Conservation (phyloP, 2,329 filamentous ascomycete genomes). For the Epichloe brachyelytri region DNA sequence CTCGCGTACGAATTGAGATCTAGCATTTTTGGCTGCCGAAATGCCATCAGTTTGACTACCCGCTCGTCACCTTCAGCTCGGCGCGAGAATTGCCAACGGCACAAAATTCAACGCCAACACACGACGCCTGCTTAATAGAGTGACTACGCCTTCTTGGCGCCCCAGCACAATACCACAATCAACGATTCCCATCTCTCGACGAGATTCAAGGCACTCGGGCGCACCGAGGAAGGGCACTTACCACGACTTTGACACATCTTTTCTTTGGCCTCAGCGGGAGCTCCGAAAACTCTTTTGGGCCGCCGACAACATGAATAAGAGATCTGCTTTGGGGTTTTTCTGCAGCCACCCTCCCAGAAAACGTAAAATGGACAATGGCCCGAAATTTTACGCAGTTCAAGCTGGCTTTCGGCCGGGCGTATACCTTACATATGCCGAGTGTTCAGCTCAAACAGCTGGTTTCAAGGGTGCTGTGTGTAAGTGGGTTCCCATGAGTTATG, state of each 20-base stretch:
- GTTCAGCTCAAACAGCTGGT: conserved; percentile 45
- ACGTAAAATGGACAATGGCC: conserved; percentile 32
- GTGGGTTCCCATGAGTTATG: conserved; percentile 20
- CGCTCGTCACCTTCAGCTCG: conserved; percentile 12
- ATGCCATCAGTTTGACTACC: conserved; percentile 18
- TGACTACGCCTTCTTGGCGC: not conserved
- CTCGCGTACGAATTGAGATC: not conserved
- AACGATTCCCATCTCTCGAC: not conserved
- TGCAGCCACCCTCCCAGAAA: conserved; percentile 25
- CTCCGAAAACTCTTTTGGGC: not conserved
- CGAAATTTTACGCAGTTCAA: conserved; percentile 52
- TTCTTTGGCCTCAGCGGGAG: conserved; percentile 11
- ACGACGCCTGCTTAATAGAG: not conserved
- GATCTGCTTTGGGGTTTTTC: conserved; percentile 11
- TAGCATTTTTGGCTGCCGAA: not conserved
- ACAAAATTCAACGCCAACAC: conserved; percentile 7
- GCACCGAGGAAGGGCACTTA: not conserved
- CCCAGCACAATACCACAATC: not conserved
- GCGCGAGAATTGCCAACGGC: conserved; percentile 12
- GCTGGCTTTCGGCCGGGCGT: conserved; percentile 45
- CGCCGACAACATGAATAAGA: conserved; percentile 19
- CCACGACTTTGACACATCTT: not conserved
- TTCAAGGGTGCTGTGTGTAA: conserved; percentile 55
- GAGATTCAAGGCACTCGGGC: not conserved
- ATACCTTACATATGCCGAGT: conserved; percentile 49